Evolutionary conservation across 192 early-diverging fungal genomes (phyloP), one percentile per base, ranked within the genome.

Genomic region (Fimicolochytrium jonesii): DNA sequence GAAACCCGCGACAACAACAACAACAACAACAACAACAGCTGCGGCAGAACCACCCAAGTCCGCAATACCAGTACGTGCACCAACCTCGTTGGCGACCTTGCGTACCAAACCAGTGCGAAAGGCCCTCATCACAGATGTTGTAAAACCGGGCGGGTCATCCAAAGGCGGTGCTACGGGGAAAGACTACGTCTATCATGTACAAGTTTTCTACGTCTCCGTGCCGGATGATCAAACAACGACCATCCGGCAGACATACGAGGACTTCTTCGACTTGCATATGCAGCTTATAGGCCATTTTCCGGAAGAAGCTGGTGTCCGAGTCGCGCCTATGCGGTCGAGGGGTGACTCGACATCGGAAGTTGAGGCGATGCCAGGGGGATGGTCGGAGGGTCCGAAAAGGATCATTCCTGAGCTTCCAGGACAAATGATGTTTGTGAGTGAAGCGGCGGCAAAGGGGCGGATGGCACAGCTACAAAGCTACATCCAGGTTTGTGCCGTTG

Each of bases 401-500:
- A 77, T 83, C 54, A 72, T 83, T 29, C 81, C 81, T 11, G 78
- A 83, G 33, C 55, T 83, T 33, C 81, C 81, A 10, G 67, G 61
- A 10, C 81, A 83, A 54, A 78, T 78, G 73, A 83, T 83, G 81
- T 79, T 75, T 69, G 81, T 83, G 15, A 77, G 72, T 33, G 81
- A 83, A 52, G 72, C 73, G 2, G 75, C 72, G 6, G 81, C 81
- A 20, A 64, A 69, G 49, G 50, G 33, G 11, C 46, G 81, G 31
- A 70, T 82, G 18, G 31, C 22, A 5, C 43, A 28, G 37, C 49
- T 83, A 48, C 81, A 83, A 54, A 57, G 43, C n/a, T 83, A 83
- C 49, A 59, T 79, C 1, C 54, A 73, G 51, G 81, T 78, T 43
- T 30, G 26, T 10, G n/a, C 20, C 36, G 46, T 44, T 67, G 9